phyloP scores from a whole-genome alignment of 169 alveolate genomes.

The Theileria parva region DNA sequence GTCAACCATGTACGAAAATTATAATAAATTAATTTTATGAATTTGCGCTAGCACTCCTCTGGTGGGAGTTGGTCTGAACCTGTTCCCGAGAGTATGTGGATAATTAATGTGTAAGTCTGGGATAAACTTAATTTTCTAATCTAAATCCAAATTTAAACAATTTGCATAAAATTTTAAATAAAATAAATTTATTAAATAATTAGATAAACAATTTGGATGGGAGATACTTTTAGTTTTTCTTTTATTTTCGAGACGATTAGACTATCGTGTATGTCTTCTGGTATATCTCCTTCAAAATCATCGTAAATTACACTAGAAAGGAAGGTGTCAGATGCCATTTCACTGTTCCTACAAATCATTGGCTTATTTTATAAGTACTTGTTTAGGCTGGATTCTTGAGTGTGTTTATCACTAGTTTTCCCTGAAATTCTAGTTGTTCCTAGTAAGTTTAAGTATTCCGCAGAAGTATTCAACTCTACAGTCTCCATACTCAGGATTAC shows the following conservation, averaged over 20 bases:
- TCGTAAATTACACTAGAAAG: not conserved
- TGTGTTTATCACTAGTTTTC: not conserved
- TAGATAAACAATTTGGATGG: too few species aligned
- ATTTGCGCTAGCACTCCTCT: not conserved
- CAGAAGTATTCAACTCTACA: slow-evolving; percentile 32
- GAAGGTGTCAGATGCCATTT: not conserved
- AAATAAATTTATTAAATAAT: too few species aligned
- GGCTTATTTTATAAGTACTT: not conserved
- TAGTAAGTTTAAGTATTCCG: slow-evolving; percentile 29
- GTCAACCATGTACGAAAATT: slow-evolving; percentile 1
- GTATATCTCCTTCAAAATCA: slow-evolving; percentile 16
- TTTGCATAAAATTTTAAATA: too few species aligned
- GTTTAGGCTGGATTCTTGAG: slow-evolving; percentile 12
- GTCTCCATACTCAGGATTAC: slow-evolving; percentile 26
- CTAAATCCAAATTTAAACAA: too few species aligned
- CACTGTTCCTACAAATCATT: not conserved
- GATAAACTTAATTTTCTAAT: slow-evolving; percentile 34
- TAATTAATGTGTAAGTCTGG: slow-evolving; percentile 50
- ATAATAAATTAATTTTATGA: slow-evolving; percentile 11
- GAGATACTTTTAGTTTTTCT: slow-evolving; percentile 46
- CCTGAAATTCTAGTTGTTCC: slow-evolving; percentile 15
- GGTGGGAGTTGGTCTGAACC: slow-evolving; percentile 17
- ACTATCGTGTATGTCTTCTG: slow-evolving; percentile 23
- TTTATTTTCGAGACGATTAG: slow-evolving; percentile 32
- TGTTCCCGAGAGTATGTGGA: slow-evolving; percentile 45